Percentiles rank a stretch among this genome's conserved stretches.
Conservation (phyloP, 441 rosid species). For the Rhodomyrtus psidioides region DNA sequence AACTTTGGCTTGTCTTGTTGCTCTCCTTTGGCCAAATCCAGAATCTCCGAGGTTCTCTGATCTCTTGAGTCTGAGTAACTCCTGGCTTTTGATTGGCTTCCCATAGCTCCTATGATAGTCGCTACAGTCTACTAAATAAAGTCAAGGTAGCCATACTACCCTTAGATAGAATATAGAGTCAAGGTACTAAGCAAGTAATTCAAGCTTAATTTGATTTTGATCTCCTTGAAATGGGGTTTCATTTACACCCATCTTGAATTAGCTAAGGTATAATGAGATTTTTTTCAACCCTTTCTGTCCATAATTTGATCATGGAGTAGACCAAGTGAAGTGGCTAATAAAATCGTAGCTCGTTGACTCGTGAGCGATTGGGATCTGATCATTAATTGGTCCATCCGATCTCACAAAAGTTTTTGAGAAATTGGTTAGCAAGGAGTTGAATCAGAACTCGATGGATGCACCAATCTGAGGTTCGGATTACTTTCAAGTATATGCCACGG, state of each 20-base stretch:
- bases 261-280: neutral
- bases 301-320: neutral
- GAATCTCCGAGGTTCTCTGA: neutral
- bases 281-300: neutral
- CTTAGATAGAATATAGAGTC: neutral
- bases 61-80: neutral
- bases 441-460: neutral
- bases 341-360: neutral
- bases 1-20: neutral
- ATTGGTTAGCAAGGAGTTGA: neutral
- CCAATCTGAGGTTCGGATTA: neutral
- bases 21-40: neutral
- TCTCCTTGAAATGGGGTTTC: neutral
- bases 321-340: neutral
- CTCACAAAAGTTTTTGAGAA: neutral
- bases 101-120: neutral
- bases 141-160: neutral
- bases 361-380: neutral
- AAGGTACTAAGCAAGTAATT: too few relatives aligned
- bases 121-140: neutral
- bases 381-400: neutral
- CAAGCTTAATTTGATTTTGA: neutral
- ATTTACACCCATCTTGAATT: neutral
- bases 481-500: too few relatives aligned
- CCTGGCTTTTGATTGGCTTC: neutral